Percentiles rank a stretch among this genome's conserved stretches.
These are phyloP conservation scores for Geotrichum restrictum DNA, from an alignment of 1,139 yeast species.

Conservation along the genomic window DNA sequence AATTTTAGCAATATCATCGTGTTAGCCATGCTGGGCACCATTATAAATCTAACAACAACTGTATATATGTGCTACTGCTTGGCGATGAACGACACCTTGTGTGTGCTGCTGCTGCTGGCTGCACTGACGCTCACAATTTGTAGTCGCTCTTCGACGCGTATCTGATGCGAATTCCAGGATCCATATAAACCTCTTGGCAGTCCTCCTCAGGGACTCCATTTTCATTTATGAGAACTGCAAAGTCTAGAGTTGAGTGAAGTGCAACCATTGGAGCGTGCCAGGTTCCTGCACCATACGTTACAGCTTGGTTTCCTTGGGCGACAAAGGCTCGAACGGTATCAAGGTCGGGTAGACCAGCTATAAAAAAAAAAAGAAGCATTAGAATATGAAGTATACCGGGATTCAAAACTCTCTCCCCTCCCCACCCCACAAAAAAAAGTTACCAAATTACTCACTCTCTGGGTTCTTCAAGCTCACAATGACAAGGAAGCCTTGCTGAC, in stretches of 20 bases:
- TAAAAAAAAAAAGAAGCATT: constrained; percentile 25
- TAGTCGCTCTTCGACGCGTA: neutral
- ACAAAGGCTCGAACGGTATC: constrained; percentile 59
- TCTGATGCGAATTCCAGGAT: constrained; percentile 41
- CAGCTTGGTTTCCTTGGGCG: constrained; percentile 79
- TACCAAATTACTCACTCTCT: constrained; percentile 11
- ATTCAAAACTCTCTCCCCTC: too few species aligned
- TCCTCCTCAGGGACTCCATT: constrained; percentile 76
- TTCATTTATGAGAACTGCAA: constrained; percentile 81
- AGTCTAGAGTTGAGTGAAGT: constrained; percentile 54
- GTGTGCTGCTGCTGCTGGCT: too few species aligned
- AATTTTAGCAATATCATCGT: too few species aligned
- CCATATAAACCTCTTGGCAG: constrained; percentile 71
- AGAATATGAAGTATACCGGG: constrained; percentile 1
- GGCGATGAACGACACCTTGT: too few species aligned
- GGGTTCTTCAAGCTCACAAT: constrained; percentile 65
- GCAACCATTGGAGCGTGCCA: constrained; percentile 98
- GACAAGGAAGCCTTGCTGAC: constrained; percentile 60
- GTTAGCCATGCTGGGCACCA: too few species aligned
- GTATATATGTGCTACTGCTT: too few species aligned
- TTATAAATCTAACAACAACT: too few species aligned
- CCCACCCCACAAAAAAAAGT: neutral
- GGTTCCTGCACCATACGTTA: constrained; percentile 75
- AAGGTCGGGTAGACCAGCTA: constrained; percentile 57
- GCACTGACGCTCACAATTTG: neutral